Base-by-base conservation (phyloP, 1,284 basidiomycete genomes). In the Trametes sp. region DNA sequence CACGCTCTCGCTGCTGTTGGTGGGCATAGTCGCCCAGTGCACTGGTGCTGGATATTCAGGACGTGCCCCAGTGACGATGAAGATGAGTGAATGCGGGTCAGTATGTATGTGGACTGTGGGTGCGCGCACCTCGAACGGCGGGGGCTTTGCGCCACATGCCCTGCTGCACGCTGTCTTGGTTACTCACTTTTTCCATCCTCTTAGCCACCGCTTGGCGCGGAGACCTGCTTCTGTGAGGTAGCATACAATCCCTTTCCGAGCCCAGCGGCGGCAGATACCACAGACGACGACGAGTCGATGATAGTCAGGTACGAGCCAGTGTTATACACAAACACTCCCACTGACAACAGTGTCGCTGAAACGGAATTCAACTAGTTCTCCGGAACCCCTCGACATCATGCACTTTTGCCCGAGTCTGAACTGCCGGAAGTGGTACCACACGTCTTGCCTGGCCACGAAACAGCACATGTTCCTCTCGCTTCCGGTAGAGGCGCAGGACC, bases 361-460 rank as follows among this genome's bases (percentile, higher is more conserved):
- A 6, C 1, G 3, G 4, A 1, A 29, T 14, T 1, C 3, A 1
- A 29, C 9, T 28, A 56, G 33, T n/a, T 44, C 35, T 28, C 38
- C n/a, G 16, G 38, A 29, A 8, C 29, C 44, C 24, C n/a, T 41
- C 5, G 59, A 66, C 24, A 16, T 57, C 7, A 72, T 72, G 71
- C 72, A 72, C 49, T 73, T 73, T 53, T 74, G 73, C 28, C 70
- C 73, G 0, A 65, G 66, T 10, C 45, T 62, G 4, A 45, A 48
- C 0, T 74, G 73, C 50, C 63, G 68, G 2, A 67, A 41, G 29
- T 74, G 73, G 73, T 73, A 66, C 51, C 73, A 74, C 51, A 21
- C 49, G 2, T 49, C 44, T 1, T 74, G 73, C 54, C 67, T 74
- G 1, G 2, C 2, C 1, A 16, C 50, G 6, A 49, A 41, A 19